These are phyloP conservation scores for Micromonas commoda DNA, from an alignment of 139 green algal genomes.

Conservation along the genomic window DNA sequence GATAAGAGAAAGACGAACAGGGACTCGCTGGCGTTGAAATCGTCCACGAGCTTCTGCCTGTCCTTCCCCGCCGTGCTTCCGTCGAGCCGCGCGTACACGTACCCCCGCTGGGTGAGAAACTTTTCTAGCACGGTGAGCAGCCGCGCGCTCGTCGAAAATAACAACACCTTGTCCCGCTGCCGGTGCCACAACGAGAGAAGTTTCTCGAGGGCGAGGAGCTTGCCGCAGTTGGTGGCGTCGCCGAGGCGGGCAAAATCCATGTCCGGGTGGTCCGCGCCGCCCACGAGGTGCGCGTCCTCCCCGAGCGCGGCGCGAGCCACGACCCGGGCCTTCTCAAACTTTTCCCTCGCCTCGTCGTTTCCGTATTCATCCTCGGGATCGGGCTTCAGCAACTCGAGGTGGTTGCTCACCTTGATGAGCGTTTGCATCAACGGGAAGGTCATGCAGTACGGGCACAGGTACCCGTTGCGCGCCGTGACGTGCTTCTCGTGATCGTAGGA, in stretches of 20 bases:
- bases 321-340: slow-evolving; percentile 27
- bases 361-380: neutral
- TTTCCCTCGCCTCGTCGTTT: slow-evolving; percentile 17
- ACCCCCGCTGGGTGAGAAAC: slow-evolving; percentile 2
- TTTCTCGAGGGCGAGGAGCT: slow-evolving; percentile 49
- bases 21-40: slow-evolving; percentile 2
- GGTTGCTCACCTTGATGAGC: slow-evolving; percentile 54
- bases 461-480: too few species aligned
- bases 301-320: slow-evolving; percentile 56
- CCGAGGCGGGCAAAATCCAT: slow-evolving; percentile 38
- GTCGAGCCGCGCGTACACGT: slow-evolving; percentile 10
- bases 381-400: slow-evolving; percentile 66
- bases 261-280: slow-evolving; percentile 31
- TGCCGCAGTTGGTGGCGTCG: slow-evolving; percentile 50
- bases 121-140: neutral
- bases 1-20: slow-evolving; percentile 37
- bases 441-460: slow-evolving; percentile 68
- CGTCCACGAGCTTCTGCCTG: slow-evolving; percentile 19
- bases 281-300: slow-evolving; percentile 45
- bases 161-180: slow-evolving; percentile 29
- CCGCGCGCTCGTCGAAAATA: neutral
- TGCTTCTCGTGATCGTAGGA: neutral
- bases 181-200: slow-evolving; percentile 39
- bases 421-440: slow-evolving; percentile 44
- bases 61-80: slow-evolving; percentile 2